Base-by-base conservation (phyloP, 2,329 filamentous ascomycete species). In the Trichoderma breve region DNA sequence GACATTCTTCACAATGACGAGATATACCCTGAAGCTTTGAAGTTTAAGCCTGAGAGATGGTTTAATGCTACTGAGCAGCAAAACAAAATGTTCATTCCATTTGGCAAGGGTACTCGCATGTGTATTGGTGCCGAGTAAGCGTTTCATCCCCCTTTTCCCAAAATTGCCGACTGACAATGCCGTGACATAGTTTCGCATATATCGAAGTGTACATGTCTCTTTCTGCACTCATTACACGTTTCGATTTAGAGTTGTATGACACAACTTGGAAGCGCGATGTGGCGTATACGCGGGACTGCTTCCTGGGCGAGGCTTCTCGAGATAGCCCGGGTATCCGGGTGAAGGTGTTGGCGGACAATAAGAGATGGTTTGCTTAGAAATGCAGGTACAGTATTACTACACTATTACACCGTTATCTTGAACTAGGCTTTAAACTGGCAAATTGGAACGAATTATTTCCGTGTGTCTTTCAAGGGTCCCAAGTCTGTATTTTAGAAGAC, bases 91-190 rank as follows among this genome's bases (percentile, higher is more conserved):
- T 68, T 68, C 36, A 51, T 68, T 18, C 18, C 64, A 14, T 68
- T 68, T 58, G 51, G 64, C 9, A 68, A 58, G 21, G 64, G 64
- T 36, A 58, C 64, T 6, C 47, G 64, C 30, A 68, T 68, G 64
- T 68, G 64, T 24, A 32, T 24, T 15, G 64, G 64, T 26, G 21
- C 57, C 5, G 64, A 68, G 64, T 68, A 58, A 39, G 60, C 5
- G 11, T 2, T 32, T n/a, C 12, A 1, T 24, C 51, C 51, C 14
- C 3, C 24, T 12, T 14, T 15, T 15, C 1, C 14, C 8, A 55
- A 15, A 2, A 8, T 24, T 55, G 24, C 12, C 12, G 3, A 2
- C 51, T 55, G 51, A 55, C 24, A 51, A 15, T 28, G 12, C 24
- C 24, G 12, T 28, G 5, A 9, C 28, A 55, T 28, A 55, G 51